Conservation (phyloP, 2,329 filamentous ascomycete genomes). For the Arthrobotrys sinensis region DNA sequence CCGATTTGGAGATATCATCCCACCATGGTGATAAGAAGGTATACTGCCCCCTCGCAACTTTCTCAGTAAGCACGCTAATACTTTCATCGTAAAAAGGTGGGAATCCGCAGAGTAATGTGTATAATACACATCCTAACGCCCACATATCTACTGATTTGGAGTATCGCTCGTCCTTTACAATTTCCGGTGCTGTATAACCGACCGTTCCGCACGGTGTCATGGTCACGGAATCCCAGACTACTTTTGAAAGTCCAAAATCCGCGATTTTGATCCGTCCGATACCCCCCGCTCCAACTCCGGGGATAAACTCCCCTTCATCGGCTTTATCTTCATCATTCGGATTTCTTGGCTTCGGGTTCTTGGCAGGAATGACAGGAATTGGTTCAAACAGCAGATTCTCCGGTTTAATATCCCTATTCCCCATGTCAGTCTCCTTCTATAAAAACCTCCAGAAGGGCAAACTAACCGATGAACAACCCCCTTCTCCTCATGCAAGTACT, state of each 20-base stretch:
- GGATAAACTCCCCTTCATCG: conserved; percentile 93
- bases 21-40: conserved; percentile 99
- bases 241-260: conserved; percentile 96
- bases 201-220: conserved; percentile 99
- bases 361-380: conserved; percentile 84
- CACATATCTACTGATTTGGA: conserved; percentile 99
- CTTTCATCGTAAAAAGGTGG: conserved; percentile 99
- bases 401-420: conserved; percentile 90
- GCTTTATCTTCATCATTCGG: conserved; percentile 97
- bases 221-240: conserved; percentile 97
- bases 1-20: conserved; percentile 97
- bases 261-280: conserved; percentile 98
- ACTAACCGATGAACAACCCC: conserved; percentile 96
- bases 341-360: conserved; percentile 82
- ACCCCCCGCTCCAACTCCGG: conserved; percentile 85
- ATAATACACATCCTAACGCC: conserved; percentile 95
- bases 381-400: conserved; percentile 97
- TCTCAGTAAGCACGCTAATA: conserved; percentile 96
- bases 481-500: conserved; percentile 93
- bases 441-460: conserved; percentile 32
- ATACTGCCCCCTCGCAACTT: conserved; percentile 95
- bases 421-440: conserved; percentile 67
- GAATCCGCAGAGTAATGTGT: conserved; percentile 96
- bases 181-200: conserved; percentile 97
- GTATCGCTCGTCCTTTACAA: conserved; percentile 98